Base-by-base conservation (phyloP, 129 eudicot genomes). In the Ambrosia trifida region DNA sequence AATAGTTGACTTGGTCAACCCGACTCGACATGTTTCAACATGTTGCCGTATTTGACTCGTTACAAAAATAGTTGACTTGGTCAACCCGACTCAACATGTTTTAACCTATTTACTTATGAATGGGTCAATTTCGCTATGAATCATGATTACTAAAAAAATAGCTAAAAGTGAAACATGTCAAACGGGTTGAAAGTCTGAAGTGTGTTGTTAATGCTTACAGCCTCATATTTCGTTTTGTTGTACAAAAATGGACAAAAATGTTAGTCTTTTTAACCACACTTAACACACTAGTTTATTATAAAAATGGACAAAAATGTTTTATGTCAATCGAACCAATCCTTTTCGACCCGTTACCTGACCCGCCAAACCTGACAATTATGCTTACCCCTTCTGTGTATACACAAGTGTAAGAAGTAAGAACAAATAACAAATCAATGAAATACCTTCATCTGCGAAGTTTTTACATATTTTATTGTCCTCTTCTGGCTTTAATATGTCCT, bases 391-490 rank as follows among this genome's bases (percentile, higher is more conserved):
- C 10, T 9, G 11, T 11, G n/a, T 51, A 46, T 46, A 7, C 61
- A 54, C 3, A 19, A 54, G 61, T 54, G 33, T 3, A 54, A 54
- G 33, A 54, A 54, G 33, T 3, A 54, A 54, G 33, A 54, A 54
- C 61, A 54, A 53, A 54, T 18, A 53, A 41, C 44, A 60, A 62
- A 43, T 33, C 14, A 35, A 78, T 12, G 24, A 30, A n/a, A 68
- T 88, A 91, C 96, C 96, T 83, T 78, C 86, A 52, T 76, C 89
- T 46, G 85, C 72, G 56, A 57, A 18, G 67, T 66, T 70, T 32
- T 66, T 83, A 3, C 38, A 1, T 43, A 31, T 5, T 73, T 69
- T 67, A 50, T 58, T 79, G 64, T 81, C 73, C 56, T 70, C 87
- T 76, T 80, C 79, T 45, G 50, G 70, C 67, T 66, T 76, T 14